Base-by-base conservation (phyloP, 257 asterid species). In the Ocimum tenuiflorum region DNA sequence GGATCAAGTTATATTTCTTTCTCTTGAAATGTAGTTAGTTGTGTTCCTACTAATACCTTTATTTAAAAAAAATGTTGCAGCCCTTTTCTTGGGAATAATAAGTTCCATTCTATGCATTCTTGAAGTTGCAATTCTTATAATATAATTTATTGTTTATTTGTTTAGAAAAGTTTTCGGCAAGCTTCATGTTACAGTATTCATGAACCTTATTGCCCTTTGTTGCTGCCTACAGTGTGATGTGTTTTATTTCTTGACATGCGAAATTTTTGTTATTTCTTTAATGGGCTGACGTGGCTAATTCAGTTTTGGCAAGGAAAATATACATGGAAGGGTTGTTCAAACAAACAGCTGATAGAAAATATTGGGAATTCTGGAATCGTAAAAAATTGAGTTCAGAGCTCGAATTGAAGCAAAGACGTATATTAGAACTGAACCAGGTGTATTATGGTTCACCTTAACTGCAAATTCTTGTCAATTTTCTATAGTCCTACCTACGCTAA, bases 351-450 rank as follows among this genome's bases (percentile, higher is more conserved):
- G 99, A 92, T 79, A 77, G 65, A 75, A 78, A 75, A 72, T 94
- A 94, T 75, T 86, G 89, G 88, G 95, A 87, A 66, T 91, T 94
- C 46, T 94, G 96, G 96, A 84, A 83, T 79, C 86, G 90, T 65
- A 94, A 94, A 72, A 89, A 88, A 54, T 77, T 94, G 81, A 81
- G 86, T 79, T 78, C 91, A 70, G 97, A 90, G 76, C 75, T 94
- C 70, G 96, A 94, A 71, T 65, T 85, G 81, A 94, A 86, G 83
- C 83, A 74, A 65, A 80, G 70, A 36, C 88, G 79, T 63, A 83
- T 94, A 63, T 57, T 79, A 24, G 88, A 90, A 69, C 62, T 82
- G 63, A 83, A 86, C 74, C 94, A 89, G 91, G 99, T 85, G 52
- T 60, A 22, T 43, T 60, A 19, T 59, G 56, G 77, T 67, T 56